Base-by-base conservation (phyloP, 1,284 basidiomycete species). In the Meripilus lineatus region DNA sequence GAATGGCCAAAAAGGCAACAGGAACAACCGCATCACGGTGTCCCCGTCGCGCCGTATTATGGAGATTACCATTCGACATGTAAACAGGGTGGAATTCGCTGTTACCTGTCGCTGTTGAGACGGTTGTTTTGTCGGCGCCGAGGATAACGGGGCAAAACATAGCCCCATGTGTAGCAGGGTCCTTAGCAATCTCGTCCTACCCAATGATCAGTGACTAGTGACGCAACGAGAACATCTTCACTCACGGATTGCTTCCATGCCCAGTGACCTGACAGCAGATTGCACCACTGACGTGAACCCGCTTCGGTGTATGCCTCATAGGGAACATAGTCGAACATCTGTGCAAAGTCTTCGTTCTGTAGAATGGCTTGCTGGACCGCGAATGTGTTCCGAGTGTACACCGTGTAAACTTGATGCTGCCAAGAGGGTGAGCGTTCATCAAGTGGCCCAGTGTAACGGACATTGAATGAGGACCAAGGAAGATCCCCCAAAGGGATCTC, bases 121-220 rank as follows among this genome's bases (percentile, higher is more conserved):
- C 58, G 10, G 58, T 58, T 2, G 58, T 59, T 36, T 59, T 59
- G 41, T 59, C 52, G n/a, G n/a, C n/a, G n/a, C n/a, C n/a, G n/a
- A n/a, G n/a, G n/a, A n/a, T n/a, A n/a, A n/a, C n/a, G n/a, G 56
- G 57, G 2, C 49, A 39, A 22, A 57, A 54, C 39, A 50, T 49
- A 1, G 57, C 26, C 3, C 58, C 57, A 18, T 54, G 40, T 14
- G 7, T 40, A 4, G 4, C 20, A 1, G 41, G 26, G 20, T 49
- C 45, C 15, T 38, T 11, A 10, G 42, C 42, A 18, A 47, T 36
- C 3, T 17, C 30, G 33, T 45, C 26, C 46, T 48, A 23, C 3
- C 13, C n/a, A n/a, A n/a, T n/a, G n/a, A 40, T 14, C 2, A 32
- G 13, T 15, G 10, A 3, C 15, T 10, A 6, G 14, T 38, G 26